Evolutionary conservation across 805 yeast genomes (phyloP).

Genomic region (Sugiyamaella boreocaroliniensis): DNA sequence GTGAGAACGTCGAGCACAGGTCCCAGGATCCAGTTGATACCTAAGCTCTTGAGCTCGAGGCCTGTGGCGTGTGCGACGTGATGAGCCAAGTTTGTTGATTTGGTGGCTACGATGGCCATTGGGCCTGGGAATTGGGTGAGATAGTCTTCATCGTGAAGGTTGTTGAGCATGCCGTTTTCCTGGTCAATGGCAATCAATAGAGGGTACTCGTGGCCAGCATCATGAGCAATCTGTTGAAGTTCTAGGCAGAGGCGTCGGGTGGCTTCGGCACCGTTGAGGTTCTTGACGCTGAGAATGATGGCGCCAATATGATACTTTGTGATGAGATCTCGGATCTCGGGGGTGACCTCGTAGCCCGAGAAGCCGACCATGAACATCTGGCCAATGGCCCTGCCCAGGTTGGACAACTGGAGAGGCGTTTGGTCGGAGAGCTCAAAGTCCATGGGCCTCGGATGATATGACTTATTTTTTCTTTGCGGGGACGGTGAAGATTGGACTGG

Average conservation of each 20-base stretch:
- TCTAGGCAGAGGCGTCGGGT: constrained; percentile 45
- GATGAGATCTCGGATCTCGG: constrained; percentile 47
- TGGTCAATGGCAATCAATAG: constrained; percentile 53
- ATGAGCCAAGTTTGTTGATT: constrained; percentile 42
- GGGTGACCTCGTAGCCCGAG: constrained; percentile 47
- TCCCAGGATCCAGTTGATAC: constrained; percentile 50
- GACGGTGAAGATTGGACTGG: too few relatives aligned
- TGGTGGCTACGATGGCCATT: constrained; percentile 56
- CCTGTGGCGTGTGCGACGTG: constrained; percentile 51
- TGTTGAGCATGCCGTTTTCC: constrained; percentile 59
- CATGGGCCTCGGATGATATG: constrained; percentile 4
- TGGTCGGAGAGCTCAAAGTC: constrained; percentile 14
- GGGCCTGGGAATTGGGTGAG: constrained; percentile 59
- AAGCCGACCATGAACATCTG: constrained; percentile 56
- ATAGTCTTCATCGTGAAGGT: constrained; percentile 45
- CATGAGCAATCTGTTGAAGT: constrained; percentile 47
- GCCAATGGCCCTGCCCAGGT: constrained; percentile 32
- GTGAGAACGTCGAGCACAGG: constrained; percentile 59
- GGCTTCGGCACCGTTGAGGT: constrained; percentile 43
- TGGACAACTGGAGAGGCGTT: constrained; percentile 6
- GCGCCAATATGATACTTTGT: constrained; percentile 46
- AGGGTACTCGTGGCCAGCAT: constrained; percentile 46
- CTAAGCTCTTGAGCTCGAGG: constrained; percentile 45
- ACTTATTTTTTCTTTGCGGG: too few relatives aligned
- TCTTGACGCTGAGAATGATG: constrained; percentile 46